A percentile compares a stretch with the other conserved stretches of the same genome.
Conservation (phyloP, 2,329 filamentous ascomycete genomes). For the Dactylellina leptospora region DNA sequence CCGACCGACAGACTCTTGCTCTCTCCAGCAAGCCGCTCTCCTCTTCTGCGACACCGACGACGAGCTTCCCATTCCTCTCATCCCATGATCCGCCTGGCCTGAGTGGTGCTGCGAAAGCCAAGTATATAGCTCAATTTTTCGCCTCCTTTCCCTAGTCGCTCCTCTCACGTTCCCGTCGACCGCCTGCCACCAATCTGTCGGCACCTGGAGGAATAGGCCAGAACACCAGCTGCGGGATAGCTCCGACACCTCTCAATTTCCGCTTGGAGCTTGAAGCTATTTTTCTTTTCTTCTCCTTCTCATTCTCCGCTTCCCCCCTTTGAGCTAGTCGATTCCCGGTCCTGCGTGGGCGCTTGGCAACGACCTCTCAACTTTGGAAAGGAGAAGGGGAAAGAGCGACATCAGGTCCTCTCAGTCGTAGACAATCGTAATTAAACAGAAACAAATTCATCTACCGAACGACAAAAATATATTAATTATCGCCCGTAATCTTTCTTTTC, state of each 20-base stretch:
- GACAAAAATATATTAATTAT: background rate
- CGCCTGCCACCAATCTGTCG: background rate
- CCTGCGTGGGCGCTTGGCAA: conserved; percentile 51
- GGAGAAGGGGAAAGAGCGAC: conserved; percentile 39
- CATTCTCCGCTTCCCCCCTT: conserved; percentile 19
- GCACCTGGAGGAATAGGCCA: background rate
- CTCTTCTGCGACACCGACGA: conserved; percentile 27
- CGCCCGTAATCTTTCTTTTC: conserved; percentile 10
- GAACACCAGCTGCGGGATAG: conserved; percentile 5
- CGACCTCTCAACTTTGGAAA: conserved; percentile 39
- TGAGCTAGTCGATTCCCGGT: conserved; percentile 40
- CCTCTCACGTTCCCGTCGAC: background rate
- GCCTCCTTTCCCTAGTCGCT: background rate
- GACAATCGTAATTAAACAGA: conserved; percentile 20
- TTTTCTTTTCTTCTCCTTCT: conserved; percentile 5
- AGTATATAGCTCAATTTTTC: conserved; percentile 18
- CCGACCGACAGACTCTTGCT: conserved; percentile 24
- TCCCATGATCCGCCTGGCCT: background rate
- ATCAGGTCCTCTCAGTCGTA: conserved; percentile 9
- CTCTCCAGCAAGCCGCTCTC: conserved; percentile 11
- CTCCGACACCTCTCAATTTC: background rate
- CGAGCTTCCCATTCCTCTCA: conserved; percentile 16
- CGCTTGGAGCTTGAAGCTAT: conserved; percentile 35
- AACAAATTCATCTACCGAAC: background rate
- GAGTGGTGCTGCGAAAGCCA: background rate